Evolutionary conservation across 78 protist species (phyloP).

Genomic region (slime mould (Dictyostelium discoideum)): dicty_2.7 NC_007089.4:3520001-3520500

Average conservation of each 20-base stretch:
- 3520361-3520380: conserved; percentile 12
- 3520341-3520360: conserved; percentile 10
- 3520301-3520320: conserved; percentile 36
- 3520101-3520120: neutral
- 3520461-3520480: neutral
- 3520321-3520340: conserved; percentile 50
- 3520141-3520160: conserved; percentile 24
- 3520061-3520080: too few relatives aligned
- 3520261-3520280: conserved; percentile 31
- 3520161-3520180: conserved; percentile 23
- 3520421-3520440: neutral
- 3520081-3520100: neutral
- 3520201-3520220: conserved; percentile 37
- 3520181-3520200: conserved; percentile 48
- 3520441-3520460: conserved; percentile 20
- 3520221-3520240: conserved; percentile 22
- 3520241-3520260: conserved; percentile 19
- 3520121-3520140: neutral
- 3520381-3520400: conserved; percentile 1
- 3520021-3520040: neutral
- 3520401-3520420: conserved; percentile 18
- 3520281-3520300: conserved; percentile 39
- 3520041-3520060: neutral
- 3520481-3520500: conserved; percentile 26
- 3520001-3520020: neutral